Base-by-base conservation (phyloP, 257 asterid species). In the Linderniella brevidens region DNA sequence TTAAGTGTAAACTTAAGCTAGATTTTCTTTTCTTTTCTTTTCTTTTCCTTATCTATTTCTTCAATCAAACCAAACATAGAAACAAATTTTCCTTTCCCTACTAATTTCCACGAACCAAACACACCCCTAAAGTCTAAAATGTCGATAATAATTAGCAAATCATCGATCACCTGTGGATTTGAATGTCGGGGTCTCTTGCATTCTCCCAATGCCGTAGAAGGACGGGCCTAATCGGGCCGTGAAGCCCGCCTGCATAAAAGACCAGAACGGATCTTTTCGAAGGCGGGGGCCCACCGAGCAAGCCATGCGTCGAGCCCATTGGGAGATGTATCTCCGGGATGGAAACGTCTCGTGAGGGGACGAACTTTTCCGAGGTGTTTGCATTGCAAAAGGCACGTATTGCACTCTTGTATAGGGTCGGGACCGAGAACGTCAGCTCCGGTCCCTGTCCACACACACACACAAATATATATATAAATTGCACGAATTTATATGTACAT, bases 331-430 rank as follows among this genome's bases (percentile, higher is more conserved):
- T 64, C 49, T 80, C 93, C 0, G 84, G 85, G 39, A 80, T 35
- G 35, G 74, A 18, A 11, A 58, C 80, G 41, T 77, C 93, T 13
- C 80, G 60, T 0, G 35, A 11, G 4, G 85, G 85, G 6, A 37
- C 5, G 57, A 80, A 80, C 4, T 82, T 79, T 53, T 80, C 88
- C 0, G 87, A 44, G 1, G 46, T 18, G 39, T 80, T 80, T 49
- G 93, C 88, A 46, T 80, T 80, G 82, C 93, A 77, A 0, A 77
- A 65, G 19, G 66, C 84, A 19, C 88, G 49, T 8, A 74, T 74
- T 1, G 73, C 14, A 52, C 70, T 74, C 13, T 48, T 46, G 65
- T 37, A 68, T 13, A 74, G 55, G 14, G 41, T 4, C 0, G 74
- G 70, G 16, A 67, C 50, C 4, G 35, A 68, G 0, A 8, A 0